These are phyloP conservation scores for Achaetomium macrosporum DNA, from an alignment of 2,329 filamentous ascomycete genomes.

Conservation along the genomic window DNA sequence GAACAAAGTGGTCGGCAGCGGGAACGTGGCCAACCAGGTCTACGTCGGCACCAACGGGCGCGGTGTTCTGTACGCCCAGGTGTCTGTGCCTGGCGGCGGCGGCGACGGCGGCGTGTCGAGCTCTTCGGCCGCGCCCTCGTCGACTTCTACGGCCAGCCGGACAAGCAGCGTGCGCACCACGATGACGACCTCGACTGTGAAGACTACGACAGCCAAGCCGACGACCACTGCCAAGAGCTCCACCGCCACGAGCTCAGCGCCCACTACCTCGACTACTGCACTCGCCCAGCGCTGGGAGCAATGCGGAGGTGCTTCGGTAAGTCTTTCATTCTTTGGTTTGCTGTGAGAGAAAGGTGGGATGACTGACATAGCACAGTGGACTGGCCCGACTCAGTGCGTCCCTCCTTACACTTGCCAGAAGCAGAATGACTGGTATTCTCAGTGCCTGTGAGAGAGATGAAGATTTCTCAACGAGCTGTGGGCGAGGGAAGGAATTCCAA, in stretches of 20 bases:
- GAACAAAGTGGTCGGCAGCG: conserved; percentile 38
- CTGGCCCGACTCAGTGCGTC: conserved; percentile 21
- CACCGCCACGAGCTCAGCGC: conserved; percentile 10
- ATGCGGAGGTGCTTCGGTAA: conserved; percentile 20
- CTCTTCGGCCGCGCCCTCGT: background rate
- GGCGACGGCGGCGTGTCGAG: background rate
- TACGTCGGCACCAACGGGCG: conserved; percentile 48
- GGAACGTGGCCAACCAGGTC: conserved; percentile 40
- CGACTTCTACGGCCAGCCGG: background rate
- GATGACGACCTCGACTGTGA: conserved; percentile 3
- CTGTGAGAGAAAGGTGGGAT: background rate
- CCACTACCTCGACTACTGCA: conserved; percentile 14
- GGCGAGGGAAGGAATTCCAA: too few species aligned
- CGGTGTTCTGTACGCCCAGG: conserved; percentile 37
- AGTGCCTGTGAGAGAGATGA: conserved; percentile 20
- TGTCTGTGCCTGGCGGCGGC: conserved; percentile 10
- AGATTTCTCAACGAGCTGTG: background rate
- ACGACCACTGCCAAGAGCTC: background rate
- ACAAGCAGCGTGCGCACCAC: conserved; percentile 1
- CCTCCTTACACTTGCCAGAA: conserved; percentile 18
- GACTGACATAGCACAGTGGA: conserved; percentile 3
- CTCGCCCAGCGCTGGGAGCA: conserved; percentile 16
- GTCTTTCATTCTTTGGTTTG: background rate
- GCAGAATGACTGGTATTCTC: conserved; percentile 25
- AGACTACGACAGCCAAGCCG: conserved; percentile 1